phyloP scores from a whole-genome alignment of 257 asterid genomes.

The Penstemon newberryi region DNA sequence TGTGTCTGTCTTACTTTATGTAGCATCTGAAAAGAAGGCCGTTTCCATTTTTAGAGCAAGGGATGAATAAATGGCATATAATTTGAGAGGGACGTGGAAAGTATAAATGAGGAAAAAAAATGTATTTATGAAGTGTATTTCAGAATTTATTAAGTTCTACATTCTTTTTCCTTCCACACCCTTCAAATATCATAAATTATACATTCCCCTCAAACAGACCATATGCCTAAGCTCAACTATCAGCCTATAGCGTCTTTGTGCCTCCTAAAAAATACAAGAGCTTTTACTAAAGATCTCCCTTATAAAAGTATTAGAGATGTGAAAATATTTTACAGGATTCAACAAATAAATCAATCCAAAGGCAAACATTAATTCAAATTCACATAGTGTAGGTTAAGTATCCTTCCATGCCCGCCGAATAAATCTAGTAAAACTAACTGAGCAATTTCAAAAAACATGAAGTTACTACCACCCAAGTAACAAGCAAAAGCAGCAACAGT shows the following conservation, averaged over 20 bases:
- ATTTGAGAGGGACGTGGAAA: too few species aligned
- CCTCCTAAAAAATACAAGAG: neutral
- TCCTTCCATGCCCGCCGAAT: neutral
- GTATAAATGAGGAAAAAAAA: too few species aligned
- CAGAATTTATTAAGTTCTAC: neutral
- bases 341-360: constrained; percentile 10
- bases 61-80: too few species aligned
- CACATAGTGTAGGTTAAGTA: too few species aligned
- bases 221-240: neutral
- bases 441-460: neutral
- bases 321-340: neutral
- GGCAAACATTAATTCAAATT: neutral
- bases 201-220: neutral
- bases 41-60: too few species aligned
- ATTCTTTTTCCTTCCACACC: constrained; percentile 11
- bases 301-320: neutral
- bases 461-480: neutral
- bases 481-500: constrained; percentile 18
- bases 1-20: too few species aligned
- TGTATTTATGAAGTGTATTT: too few species aligned
- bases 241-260: neutral
- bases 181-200: constrained; percentile 7
- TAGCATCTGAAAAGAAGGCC: too few species aligned
- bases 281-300: neutral
- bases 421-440: constrained; percentile 1